phyloP scores from a whole-genome alignment of 805 yeast species.

The Suhomyces xylopsoci region DNA sequence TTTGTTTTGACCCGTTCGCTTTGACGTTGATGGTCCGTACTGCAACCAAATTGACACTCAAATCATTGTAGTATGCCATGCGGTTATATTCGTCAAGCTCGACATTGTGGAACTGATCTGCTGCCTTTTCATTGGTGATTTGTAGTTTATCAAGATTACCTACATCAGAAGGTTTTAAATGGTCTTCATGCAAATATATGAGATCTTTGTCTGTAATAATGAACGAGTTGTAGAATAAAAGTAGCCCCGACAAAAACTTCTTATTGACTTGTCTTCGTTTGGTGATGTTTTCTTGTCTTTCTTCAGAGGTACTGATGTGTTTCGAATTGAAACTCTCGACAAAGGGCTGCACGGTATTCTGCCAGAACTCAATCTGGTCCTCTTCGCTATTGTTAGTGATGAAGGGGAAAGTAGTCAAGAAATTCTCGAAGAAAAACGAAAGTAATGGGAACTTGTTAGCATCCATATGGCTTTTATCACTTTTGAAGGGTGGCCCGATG shows the following conservation, averaged over 20 bases:
- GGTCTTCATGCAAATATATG: slow-evolving; percentile 37
- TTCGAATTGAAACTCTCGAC: slow-evolving; percentile 74
- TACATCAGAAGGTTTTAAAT: slow-evolving; percentile 34
- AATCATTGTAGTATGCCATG: slow-evolving; percentile 49
- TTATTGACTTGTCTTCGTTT: slow-evolving; percentile 58
- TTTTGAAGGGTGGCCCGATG: slow-evolving; percentile 76
- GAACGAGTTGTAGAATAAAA: slow-evolving; percentile 73
- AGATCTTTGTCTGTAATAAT: slow-evolving; percentile 59
- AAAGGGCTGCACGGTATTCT: slow-evolving; percentile 72
- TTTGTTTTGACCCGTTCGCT: neutral
- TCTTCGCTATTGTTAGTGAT: slow-evolving; percentile 48
- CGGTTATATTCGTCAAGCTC: slow-evolving; percentile 17
- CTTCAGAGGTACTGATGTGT: slow-evolving; percentile 68
- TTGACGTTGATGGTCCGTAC: slow-evolving; percentile 38
- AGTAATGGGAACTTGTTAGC: slow-evolving; percentile 54
- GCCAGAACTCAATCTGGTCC: slow-evolving; percentile 65
- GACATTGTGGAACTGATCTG: neutral
- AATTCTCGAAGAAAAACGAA: slow-evolving; percentile 60
- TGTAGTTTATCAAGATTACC: slow-evolving; percentile 33
- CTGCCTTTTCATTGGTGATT: neutral
- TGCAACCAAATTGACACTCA: slow-evolving; percentile 65
- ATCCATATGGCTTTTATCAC: slow-evolving; percentile 29
- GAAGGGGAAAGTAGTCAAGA: slow-evolving; percentile 73
- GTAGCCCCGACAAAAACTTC: slow-evolving; percentile 59
- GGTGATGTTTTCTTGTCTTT: slow-evolving; percentile 66